Percentiles rank a stretch among this genome's conserved stretches.
These are phyloP conservation scores for Elaeis oleifera DNA, from an alignment of 202 grass and related monocot genomes.

Conservation along the genomic window DNA sequence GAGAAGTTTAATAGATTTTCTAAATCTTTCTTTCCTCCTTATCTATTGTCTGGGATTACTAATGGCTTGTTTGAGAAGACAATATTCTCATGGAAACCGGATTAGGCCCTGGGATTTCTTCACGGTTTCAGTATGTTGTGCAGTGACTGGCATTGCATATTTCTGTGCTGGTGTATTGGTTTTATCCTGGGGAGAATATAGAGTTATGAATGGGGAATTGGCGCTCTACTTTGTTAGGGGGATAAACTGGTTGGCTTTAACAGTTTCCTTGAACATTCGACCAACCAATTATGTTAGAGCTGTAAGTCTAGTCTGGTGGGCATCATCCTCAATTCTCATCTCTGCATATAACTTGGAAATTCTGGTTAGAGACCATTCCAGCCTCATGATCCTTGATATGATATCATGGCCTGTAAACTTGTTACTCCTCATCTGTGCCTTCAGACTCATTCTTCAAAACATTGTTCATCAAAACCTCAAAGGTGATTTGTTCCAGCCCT, in stretches of 20 bases:
- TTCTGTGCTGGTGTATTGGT: conserved; percentile 14
- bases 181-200: neutral
- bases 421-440: conserved; percentile 42
- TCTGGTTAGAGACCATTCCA: conserved; percentile 8
- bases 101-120: conserved; percentile 25
- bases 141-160: conserved; percentile 29
- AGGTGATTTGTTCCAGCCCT: conserved; percentile 32
- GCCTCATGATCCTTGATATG: conserved; percentile 25
- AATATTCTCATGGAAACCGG: conserved; percentile 2
- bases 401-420: conserved; percentile 54
- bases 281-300: conserved; percentile 23
- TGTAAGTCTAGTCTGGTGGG: conserved; percentile 58
- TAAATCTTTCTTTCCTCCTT: conserved; percentile 43
- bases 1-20: conserved; percentile 50
- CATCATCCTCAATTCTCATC: conserved; percentile 43
- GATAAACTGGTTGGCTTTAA: conserved; percentile 42
- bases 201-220: neutral
- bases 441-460: conserved; percentile 21
- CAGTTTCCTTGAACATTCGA: conserved; percentile 47
- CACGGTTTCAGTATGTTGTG: conserved; percentile 38
- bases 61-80: conserved; percentile 19
- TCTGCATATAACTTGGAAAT: conserved; percentile 48
- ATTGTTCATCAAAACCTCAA: neutral
- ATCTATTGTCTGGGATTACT: conserved; percentile 29
- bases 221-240: conserved; percentile 31